phyloP scores from a whole-genome alignment of 2,329 filamentous ascomycete genomes.

The Xylariales sp. region DNA sequence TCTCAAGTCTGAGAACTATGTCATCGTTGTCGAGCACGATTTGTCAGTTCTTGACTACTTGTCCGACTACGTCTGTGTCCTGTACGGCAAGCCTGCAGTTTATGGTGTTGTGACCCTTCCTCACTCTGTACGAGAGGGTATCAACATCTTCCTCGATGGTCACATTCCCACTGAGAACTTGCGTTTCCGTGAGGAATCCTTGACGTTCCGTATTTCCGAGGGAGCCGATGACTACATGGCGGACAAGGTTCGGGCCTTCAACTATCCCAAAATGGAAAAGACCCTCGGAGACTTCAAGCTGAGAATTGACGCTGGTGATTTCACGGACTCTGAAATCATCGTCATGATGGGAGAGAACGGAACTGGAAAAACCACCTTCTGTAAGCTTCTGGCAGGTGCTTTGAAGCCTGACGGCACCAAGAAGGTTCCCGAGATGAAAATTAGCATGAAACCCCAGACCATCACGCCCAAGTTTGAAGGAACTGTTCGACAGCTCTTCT shows the following conservation, averaged over 20 bases:
- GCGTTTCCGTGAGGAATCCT: conserved; percentile 93
- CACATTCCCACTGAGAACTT: conserved; percentile 98
- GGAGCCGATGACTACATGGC: conserved; percentile 81
- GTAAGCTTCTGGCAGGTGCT: conserved; percentile 88
- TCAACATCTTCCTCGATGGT: conserved; percentile 98
- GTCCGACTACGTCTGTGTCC: conserved; percentile 60
- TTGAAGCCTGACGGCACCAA: conserved; percentile 81
- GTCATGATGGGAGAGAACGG: conserved; percentile 99
- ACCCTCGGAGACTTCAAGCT: conserved; percentile 86
- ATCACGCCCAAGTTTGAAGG: conserved; percentile 98
- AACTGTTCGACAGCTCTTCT: conserved; percentile 95
- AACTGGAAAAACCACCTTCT: conserved; percentile 99
- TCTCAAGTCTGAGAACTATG: conserved; percentile 83
- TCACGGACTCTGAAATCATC: conserved; percentile 88
- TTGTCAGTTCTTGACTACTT: conserved; percentile 90
- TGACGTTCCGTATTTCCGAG: conserved; percentile 92
- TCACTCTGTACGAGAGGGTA: conserved; percentile 93
- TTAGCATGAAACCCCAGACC: conserved; percentile 99
- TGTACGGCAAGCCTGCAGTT: conserved; percentile 91
- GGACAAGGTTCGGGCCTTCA: conserved; percentile 81
- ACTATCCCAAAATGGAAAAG: conserved; percentile 89
- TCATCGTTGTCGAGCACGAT: conserved; percentile 99
- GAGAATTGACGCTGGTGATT: conserved; percentile 73
- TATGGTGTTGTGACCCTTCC: conserved; percentile 98
- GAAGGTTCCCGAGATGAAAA: conserved; percentile 87